These are phyloP conservation scores for Botryotinia globosa DNA, from an alignment of 2,329 filamentous ascomycete species.

Conservation along the genomic window DNA sequence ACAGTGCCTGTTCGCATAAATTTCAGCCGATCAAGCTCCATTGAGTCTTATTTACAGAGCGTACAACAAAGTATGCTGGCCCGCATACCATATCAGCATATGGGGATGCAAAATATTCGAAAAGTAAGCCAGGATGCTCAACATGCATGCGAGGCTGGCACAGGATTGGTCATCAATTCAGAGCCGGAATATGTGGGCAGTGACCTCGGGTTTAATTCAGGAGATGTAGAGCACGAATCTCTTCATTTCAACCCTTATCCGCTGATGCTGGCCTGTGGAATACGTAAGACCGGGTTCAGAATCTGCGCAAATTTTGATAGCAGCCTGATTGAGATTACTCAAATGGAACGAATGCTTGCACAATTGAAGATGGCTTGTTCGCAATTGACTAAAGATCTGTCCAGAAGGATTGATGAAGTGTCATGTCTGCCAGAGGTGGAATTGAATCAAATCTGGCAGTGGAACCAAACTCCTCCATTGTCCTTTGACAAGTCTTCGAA, in stretches of 20 bases:
- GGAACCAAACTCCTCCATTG: conserved; percentile 42
- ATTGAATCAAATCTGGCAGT: conserved; percentile 44
- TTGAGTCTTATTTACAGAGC: conserved; percentile 43
- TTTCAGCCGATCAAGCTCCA: conserved; percentile 39
- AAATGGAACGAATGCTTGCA: conserved; percentile 42
- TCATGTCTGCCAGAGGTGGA: conserved; percentile 36
- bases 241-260: conserved; percentile 48
- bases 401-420: conserved; percentile 38
- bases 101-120: conserved; percentile 32
- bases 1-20: conserved; percentile 39
- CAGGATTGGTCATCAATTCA: conserved; percentile 10
- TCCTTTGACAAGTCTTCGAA: conserved; percentile 36
- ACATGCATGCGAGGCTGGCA: conserved; percentile 36
- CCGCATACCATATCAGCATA: conserved; percentile 43
- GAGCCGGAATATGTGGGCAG: not conserved
- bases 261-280: conserved; percentile 48
- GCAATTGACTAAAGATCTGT: conserved; percentile 31
- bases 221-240: conserved; percentile 37
- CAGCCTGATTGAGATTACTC: conserved; percentile 37
- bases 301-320: conserved; percentile 46
- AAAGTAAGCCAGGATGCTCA: conserved; percentile 36
- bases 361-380: conserved; percentile 37
- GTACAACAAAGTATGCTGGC: conserved; percentile 48
- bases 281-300: conserved; percentile 44
- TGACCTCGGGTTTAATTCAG: conserved; percentile 28